Conservation (phyloP, 2,329 filamentous ascomycete genomes). For the Arthroderma uncinatum region DNA sequence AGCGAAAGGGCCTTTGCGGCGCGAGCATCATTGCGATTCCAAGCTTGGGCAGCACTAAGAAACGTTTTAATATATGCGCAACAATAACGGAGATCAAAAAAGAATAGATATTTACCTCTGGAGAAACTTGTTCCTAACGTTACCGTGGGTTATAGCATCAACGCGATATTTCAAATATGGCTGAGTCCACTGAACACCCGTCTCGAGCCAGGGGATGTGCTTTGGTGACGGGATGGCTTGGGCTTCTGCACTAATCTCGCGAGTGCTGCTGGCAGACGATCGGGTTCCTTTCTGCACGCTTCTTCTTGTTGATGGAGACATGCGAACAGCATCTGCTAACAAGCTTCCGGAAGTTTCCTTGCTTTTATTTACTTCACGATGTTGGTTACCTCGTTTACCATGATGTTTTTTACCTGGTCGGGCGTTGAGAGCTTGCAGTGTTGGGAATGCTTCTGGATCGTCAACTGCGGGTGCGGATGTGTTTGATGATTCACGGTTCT, state of each 20-base stretch:
- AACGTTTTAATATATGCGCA: background rate
- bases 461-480: constrained; percentile 68
- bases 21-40: constrained; percentile 94
- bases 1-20: constrained; percentile 91
- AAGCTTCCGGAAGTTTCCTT: constrained; percentile 65
- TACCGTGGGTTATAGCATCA: constrained; percentile 94
- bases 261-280: constrained; percentile 47
- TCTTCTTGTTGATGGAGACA: constrained; percentile 70
- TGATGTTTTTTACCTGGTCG: constrained; percentile 81
- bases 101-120: constrained; percentile 54
- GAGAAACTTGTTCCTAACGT: constrained; percentile 89
- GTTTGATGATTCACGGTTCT: constrained; percentile 47
- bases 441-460: constrained; percentile 91
- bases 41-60: constrained; percentile 80
- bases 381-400: constrained; percentile 73
- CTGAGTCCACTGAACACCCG: constrained; percentile 79
- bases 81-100: constrained; percentile 10
- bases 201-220: constrained; percentile 93
- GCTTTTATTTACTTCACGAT: constrained; percentile 43
- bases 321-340: constrained; percentile 86
- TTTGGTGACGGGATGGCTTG: constrained; percentile 78
- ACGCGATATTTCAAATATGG: constrained; percentile 89
- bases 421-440: constrained; percentile 61
- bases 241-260: constrained; percentile 69
- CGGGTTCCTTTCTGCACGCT: constrained; percentile 47